These are phyloP conservation scores for Mycena albidolilacea DNA, from an alignment of 768 basidiomycete species.

Conservation along the genomic window DNA sequence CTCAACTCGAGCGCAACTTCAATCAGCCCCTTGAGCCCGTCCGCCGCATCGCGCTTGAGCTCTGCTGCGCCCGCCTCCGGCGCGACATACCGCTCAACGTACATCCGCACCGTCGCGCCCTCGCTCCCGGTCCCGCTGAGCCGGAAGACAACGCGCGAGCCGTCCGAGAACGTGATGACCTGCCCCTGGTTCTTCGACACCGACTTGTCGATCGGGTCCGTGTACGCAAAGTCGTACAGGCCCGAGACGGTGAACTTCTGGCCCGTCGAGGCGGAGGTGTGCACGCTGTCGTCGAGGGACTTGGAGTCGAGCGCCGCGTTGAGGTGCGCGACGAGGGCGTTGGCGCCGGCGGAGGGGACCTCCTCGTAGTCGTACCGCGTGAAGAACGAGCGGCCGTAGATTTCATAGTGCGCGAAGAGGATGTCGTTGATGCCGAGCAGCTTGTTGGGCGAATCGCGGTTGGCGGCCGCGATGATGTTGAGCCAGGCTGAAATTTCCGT, in stretches of 20 bases:
- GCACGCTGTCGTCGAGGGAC: slow-evolving; percentile 77
- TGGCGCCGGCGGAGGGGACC: slow-evolving; percentile 91
- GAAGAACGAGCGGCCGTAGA: slow-evolving; percentile 98
- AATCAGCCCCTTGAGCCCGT: slow-evolving; percentile 94
- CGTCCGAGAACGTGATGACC: slow-evolving; percentile 92
- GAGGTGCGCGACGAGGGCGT: slow-evolving; percentile 85
- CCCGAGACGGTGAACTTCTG: slow-evolving; percentile 84
- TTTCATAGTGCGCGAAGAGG: slow-evolving; percentile 87
- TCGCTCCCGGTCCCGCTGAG: slow-evolving; percentile 96
- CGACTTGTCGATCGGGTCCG: slow-evolving; percentile 96
- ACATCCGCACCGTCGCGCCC: slow-evolving; percentile 96
- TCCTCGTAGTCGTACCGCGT: slow-evolving; percentile 99
- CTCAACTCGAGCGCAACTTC: slow-evolving; percentile 92
- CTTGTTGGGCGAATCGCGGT: slow-evolving; percentile 80
- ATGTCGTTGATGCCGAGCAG: slow-evolving; percentile 93
- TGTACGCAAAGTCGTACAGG: slow-evolving; percentile 94
- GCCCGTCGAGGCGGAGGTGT: slow-evolving; percentile 76
- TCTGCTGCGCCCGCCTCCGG: slow-evolving; percentile 78
- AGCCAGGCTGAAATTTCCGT: slow-evolving; percentile 82
- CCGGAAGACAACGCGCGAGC: slow-evolving; percentile 95
- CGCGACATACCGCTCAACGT: slow-evolving; percentile 93
- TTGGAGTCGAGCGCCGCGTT: slow-evolving; percentile 77
- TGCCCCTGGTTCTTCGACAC: slow-evolving; percentile 97
- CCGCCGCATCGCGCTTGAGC: slow-evolving; percentile 82
- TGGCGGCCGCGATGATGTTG: slow-evolving; percentile 94